phyloP scores from a whole-genome alignment of 352 stramenopile species.

The Thalassiosira sp. region DNA sequence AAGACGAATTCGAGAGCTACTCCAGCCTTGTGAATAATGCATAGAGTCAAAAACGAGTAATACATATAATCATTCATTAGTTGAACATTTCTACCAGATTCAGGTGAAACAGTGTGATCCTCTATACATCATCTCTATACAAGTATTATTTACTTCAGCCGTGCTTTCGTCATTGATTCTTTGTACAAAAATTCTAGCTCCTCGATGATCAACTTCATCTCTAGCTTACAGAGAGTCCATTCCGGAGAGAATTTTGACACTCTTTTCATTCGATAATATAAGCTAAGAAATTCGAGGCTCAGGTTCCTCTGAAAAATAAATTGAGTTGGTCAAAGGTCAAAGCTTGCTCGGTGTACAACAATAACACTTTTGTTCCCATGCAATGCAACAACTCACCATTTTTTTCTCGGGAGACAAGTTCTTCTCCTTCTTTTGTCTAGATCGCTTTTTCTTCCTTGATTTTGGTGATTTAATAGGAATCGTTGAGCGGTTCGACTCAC shows the following conservation, averaged over 20 bases:
- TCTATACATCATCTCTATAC: constrained; percentile 10
- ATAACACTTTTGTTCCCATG: not conserved
- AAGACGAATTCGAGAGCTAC: constrained; percentile 62
- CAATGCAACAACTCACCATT: constrained; percentile 12
- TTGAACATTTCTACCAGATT: too few relatives aligned
- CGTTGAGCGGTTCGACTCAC: too few relatives aligned
- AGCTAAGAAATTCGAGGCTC: constrained; percentile 26
- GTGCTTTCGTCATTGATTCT: constrained; percentile 19
- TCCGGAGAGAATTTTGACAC: constrained; percentile 39
- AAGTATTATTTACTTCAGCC: not conserved
- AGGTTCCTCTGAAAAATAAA: constrained; percentile 20
- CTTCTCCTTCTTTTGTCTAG: constrained; percentile 3
- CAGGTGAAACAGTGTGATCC: too few relatives aligned
- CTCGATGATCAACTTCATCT: constrained; percentile 37
- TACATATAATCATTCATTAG: too few relatives aligned
- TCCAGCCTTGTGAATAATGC: constrained; percentile 51
- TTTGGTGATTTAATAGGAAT: not conserved
- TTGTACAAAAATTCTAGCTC: constrained; percentile 36
- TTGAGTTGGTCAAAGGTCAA: not conserved
- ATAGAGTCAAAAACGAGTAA: too few relatives aligned
- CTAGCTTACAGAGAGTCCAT: constrained; percentile 46
- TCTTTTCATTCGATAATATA: constrained; percentile 30
- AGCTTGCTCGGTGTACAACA: not conserved
- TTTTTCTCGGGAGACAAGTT: constrained; percentile 21
- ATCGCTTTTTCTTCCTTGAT: not conserved